Evolutionary conservation across 768 basidiomycete species (phyloP).

Genomic region (Suillus subaureus): DNA sequence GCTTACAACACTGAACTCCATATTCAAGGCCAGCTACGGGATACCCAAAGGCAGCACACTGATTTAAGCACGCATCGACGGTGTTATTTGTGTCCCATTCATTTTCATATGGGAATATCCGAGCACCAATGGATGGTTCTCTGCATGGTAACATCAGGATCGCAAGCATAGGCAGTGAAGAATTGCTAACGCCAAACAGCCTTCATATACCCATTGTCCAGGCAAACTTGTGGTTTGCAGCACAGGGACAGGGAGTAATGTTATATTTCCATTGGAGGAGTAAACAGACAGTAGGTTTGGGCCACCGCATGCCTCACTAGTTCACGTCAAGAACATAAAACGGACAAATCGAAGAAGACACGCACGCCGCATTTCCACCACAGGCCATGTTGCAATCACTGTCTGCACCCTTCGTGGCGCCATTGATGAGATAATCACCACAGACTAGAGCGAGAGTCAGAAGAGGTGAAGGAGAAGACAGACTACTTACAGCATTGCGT

Average conservation of each 20-base stretch:
- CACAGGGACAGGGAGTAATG: slow-evolving; percentile 59
- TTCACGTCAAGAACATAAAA: slow-evolving; percentile 14
- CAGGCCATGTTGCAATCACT: slow-evolving; percentile 75
- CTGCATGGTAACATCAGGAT: slow-evolving; percentile 32
- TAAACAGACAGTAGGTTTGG: slow-evolving; percentile 75
- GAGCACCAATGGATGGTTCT: slow-evolving; percentile 43
- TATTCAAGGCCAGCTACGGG: slow-evolving; percentile 72
- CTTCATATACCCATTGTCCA: slow-evolving; percentile 63
- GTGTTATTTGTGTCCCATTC: slow-evolving; percentile 64
- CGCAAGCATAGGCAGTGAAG: neutral
- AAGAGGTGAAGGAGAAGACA: slow-evolving; percentile 10
- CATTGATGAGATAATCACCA: slow-evolving; percentile 63
- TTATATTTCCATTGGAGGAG: slow-evolving; percentile 51
- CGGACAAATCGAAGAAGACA: neutral
- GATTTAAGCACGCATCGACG: slow-evolving; percentile 62
- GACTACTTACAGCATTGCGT: slow-evolving; percentile 48
- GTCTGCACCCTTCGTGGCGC: slow-evolving; percentile 52
- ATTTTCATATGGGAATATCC: slow-evolving; percentile 63
- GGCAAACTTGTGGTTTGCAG: slow-evolving; percentile 59
- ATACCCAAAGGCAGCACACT: slow-evolving; percentile 73
- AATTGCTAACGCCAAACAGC: slow-evolving; percentile 60
- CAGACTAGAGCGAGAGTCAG: slow-evolving; percentile 52
- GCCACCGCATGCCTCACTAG: slow-evolving; percentile 72
- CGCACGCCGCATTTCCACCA: slow-evolving; percentile 66
- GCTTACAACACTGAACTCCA: slow-evolving; percentile 74